Evolutionary conservation across 345 rosid species (phyloP).

Genomic region (Syzygium jambos): DNA sequence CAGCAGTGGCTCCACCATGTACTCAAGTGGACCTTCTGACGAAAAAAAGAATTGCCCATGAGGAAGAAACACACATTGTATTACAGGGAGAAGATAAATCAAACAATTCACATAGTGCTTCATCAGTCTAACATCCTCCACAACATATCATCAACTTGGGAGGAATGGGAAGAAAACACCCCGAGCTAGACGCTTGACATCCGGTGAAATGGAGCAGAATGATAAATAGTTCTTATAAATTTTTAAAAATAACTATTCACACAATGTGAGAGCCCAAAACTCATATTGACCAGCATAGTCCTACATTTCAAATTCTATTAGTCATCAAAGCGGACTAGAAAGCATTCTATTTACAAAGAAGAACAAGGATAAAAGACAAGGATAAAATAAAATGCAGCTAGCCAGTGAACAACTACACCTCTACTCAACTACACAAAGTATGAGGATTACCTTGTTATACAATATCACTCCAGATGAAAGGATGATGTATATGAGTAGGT

Average conservation of each 20-base stretch:
- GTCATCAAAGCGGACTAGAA: neutral
- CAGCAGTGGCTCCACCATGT: neutral
- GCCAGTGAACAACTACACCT: neutral
- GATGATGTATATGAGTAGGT: conserved; percentile 69
- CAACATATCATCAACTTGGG: neutral
- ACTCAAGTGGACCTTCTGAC: neutral
- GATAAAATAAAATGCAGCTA: neutral
- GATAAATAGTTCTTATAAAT: neutral
- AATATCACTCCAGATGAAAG: conserved; percentile 92
- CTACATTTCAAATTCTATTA: neutral
- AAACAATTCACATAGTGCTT: neutral
- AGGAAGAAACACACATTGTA: neutral
- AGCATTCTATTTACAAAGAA: neutral
- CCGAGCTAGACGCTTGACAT: neutral
- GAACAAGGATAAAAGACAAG: neutral
- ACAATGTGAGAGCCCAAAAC: neutral
- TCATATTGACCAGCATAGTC: neutral
- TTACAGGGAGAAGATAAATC: neutral
- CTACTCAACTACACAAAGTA: neutral
- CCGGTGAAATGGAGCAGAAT: neutral
- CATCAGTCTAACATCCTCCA: neutral
- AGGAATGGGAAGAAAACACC: neutral
- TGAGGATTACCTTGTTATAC: conserved; percentile 72
- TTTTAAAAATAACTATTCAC: neutral
- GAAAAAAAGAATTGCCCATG: neutral